Evolutionary conservation across 2,329 filamentous ascomycete species (phyloP), one percentile per base, ranked within the genome.

Genomic region (Alternaria sp.): DNA sequence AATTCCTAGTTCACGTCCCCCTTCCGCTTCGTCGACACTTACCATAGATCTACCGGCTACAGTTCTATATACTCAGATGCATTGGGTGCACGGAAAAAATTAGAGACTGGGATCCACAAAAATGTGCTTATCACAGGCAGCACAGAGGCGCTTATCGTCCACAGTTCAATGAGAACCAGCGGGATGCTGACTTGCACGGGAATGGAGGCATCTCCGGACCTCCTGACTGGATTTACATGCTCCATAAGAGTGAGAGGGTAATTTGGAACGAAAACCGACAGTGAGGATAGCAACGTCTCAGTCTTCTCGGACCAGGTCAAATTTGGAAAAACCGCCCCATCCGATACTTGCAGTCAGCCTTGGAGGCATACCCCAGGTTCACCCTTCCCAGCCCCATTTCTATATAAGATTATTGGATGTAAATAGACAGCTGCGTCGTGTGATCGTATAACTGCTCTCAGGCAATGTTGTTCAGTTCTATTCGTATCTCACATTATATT

Each of bases 191-290:
- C 15, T 75, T 78, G 33, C 78, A 74, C 47, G 58, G 37, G n/a
- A 41, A 64, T 18, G 71, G 78, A 37, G 75, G 79, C 65, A 75
- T 79, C n/a, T 78, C 78, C 28, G 75, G 75, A 2, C 76, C 75
- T 3, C 73, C 79, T 8, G 50, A 74, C 12, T 69, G 64, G 6
- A 71, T 79, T 18, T 65, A 66, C 33, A 77, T 74, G 15, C 79
- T 79, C 66, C 72, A 74, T 41, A 11, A 41, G 37, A 41, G n/a
- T 18, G 37, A 41, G 33, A 41, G 4, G 37, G 37, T 3, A 28
- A 28, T n/a, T 28, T 21, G 46, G 18, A 18, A 56, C 4, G 15
- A 18, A 21, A 12, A 12, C n/a, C 25, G 6, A 56, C 11, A 5
- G 44, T n/a, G 15, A 41, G 37, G 37, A 18, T 41, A 18, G 37